Conservation (phyloP, 768 basidiomycete genomes). For the Coprinopsis marcescibilis region DNA sequence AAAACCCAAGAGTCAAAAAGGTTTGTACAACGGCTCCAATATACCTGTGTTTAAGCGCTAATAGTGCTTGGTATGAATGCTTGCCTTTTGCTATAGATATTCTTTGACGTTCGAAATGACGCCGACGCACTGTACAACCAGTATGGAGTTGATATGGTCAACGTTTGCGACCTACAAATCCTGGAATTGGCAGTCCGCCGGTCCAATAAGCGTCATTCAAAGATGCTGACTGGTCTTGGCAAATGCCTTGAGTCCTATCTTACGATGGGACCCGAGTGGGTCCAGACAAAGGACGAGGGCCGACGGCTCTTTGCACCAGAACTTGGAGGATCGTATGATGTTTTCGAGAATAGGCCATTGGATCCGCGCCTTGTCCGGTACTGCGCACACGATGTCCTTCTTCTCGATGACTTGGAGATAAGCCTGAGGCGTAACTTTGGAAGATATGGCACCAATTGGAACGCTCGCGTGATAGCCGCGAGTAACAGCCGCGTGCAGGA, state of each 20-base stretch:
- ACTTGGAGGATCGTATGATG: constrained; percentile 16
- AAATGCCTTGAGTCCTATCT: constrained; percentile 20
- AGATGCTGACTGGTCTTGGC: constrained; percentile 21
- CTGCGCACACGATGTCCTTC: constrained; percentile 24
- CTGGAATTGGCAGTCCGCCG: constrained; percentile 26
- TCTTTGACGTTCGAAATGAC: constrained; percentile 25
- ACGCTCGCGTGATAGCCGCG: no score
- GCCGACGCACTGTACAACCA: constrained; percentile 26
- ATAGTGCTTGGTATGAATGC: background rate
- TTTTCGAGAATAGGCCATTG: no score
- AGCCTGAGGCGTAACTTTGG: no score
- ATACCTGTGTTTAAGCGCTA: background rate
- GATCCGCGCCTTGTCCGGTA: no score
- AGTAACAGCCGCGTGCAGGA: no score
- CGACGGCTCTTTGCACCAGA: constrained; percentile 23
- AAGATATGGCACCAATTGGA: no score
- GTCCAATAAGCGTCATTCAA: constrained; percentile 14
- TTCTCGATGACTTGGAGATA: constrained; percentile 9
- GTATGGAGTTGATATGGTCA: constrained; percentile 22
- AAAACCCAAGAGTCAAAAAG: constrained; percentile 1
- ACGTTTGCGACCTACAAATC: constrained; percentile 28
- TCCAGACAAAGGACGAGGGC: constrained; percentile 24
- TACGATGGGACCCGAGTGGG: constrained; percentile 18
- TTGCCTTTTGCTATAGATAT: background rate
- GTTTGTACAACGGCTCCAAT: background rate